Percentiles rank a stretch among this genome's conserved stretches.
These are phyloP conservation scores for Lagenidium giganteum DNA, from an alignment of 352 stramenopile genomes.

Conservation along the genomic window DNA sequence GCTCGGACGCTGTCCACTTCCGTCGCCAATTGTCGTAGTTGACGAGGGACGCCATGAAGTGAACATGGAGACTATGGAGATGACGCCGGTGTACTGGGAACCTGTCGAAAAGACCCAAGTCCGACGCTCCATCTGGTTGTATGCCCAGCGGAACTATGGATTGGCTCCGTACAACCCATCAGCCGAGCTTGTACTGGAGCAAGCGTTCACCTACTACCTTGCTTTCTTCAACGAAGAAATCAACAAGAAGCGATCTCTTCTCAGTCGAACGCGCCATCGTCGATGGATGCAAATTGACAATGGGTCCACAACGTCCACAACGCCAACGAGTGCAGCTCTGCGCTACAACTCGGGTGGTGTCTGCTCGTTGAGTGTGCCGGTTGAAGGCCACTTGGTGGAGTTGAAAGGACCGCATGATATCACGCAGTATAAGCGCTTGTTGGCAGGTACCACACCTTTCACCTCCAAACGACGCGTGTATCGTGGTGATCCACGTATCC, in stretches of 20 bases:
- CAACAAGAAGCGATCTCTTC: slow-evolving; percentile 39
- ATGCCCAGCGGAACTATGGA: slow-evolving; percentile 77
- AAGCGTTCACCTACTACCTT: slow-evolving; percentile 73
- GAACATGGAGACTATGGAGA: slow-evolving; percentile 66
- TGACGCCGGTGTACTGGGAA: slow-evolving; percentile 80
- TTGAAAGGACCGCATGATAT: slow-evolving; percentile 75
- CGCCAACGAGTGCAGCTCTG: slow-evolving; percentile 1
- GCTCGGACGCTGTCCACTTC: slow-evolving; percentile 27
- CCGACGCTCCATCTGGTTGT: slow-evolving; percentile 72
- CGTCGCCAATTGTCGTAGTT: slow-evolving; percentile 60
- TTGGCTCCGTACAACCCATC: slow-evolving; percentile 68
- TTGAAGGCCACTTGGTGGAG: slow-evolving; percentile 78
- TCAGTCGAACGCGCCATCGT: slow-evolving; percentile 1
- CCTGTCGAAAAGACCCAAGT: slow-evolving; percentile 62
- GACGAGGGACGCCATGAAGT: slow-evolving; percentile 83
- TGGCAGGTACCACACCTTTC: slow-evolving; percentile 74
- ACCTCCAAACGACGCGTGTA: slow-evolving; percentile 79
- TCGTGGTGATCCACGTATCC: slow-evolving; percentile 68
- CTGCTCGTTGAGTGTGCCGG: slow-evolving; percentile 60
- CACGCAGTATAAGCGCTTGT: slow-evolving; percentile 75
- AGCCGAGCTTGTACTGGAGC: slow-evolving; percentile 41
- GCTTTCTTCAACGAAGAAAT: slow-evolving; percentile 48
- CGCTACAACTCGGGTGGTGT: slow-evolving; percentile 1
- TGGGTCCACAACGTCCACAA: slow-evolving; percentile 3
- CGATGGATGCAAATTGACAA: slow-evolving; percentile 2